Base-by-base conservation (phyloP, 2,329 filamentous ascomycete species). In the Epichloe brachyelytri region DNA sequence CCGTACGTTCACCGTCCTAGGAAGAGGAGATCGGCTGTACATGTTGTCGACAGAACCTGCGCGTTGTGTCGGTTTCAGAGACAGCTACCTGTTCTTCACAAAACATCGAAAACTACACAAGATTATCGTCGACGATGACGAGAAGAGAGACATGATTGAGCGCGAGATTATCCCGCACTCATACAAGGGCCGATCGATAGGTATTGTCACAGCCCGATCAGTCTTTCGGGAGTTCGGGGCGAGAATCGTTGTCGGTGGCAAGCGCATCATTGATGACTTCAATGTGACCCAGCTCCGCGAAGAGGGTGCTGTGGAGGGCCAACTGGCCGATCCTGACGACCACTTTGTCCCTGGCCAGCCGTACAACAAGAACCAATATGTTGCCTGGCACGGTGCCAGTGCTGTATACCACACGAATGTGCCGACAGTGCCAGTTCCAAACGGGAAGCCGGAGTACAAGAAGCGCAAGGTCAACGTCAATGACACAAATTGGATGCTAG, bases 311-410 rank as follows among this genome's bases (percentile, higher is more conserved):
- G 77, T 88, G 2, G 91, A 96, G 65, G 93, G 93, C 56, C 88
- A 95, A 64, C 65, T 97, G 22, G 93, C 90, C 17, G 93, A 97
- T 62, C 91, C 91, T 0, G 85, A 89, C 54, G 93, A 98, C 67
- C 77, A 76, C 54, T 77, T 90, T 41, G 79, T 89, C 26, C 77
- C 78, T 8, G 86, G 85, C 39, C 85, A 94, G 64, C 76, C 83
- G n/a, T 98, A 98, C 75, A 96, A 98, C 74, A 89, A 91, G 71
- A 98, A 98, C 64, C 90, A 96, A 66, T 98, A 96, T 63, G 93
- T 98, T 30, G 93, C 93, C 30, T 98, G 93, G 93, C 90, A 95
- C 65, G 93, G 93, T 47, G 93, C 93, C 46, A 97, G 91, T 65
- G 84, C 87, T 39, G 93, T 98, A 22, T 98, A 98, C 65, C 89